Evolutionary conservation across 768 basidiomycete genomes (phyloP).

Genomic region (Trametes elegans): DNA sequence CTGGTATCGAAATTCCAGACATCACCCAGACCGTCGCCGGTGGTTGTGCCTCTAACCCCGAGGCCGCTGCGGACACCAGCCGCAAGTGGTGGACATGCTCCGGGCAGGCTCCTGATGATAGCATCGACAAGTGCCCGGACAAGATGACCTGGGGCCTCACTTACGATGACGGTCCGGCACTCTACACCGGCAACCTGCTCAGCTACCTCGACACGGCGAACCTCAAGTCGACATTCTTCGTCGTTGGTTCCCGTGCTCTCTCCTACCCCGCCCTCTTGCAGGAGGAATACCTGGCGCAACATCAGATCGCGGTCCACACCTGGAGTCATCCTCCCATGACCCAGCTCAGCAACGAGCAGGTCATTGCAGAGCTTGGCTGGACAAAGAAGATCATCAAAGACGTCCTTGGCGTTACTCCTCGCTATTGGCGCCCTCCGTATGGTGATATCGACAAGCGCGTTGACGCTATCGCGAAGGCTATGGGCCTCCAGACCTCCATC

Average conservation of each 20-base stretch:
- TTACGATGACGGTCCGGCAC: conserved; percentile 80
- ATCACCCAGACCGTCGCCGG: conserved; percentile 41
- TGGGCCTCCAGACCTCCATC: conserved; percentile 81
- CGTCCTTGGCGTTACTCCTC: conserved; percentile 73
- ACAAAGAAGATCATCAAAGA: conserved; percentile 83
- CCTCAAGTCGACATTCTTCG: conserved; percentile 84
- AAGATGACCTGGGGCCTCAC: conserved; percentile 57
- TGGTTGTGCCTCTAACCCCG: conserved; percentile 55
- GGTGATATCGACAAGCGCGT: conserved; percentile 87
- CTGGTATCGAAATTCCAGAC: conserved; percentile 59
- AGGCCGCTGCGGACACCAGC: conserved; percentile 46
- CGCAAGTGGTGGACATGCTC: conserved; percentile 84
- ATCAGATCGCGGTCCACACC: conserved; percentile 74
- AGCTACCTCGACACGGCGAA: conserved; percentile 60
- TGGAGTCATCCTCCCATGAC: conserved; percentile 77
- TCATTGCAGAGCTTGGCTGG: conserved; percentile 90
- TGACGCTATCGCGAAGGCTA: conserved; percentile 76
- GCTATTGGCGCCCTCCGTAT: conserved; percentile 79
- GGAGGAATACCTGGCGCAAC: conserved; percentile 70
- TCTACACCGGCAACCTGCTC: conserved; percentile 72
- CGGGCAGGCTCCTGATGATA: conserved; percentile 63
- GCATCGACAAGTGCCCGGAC: conserved; percentile 74
- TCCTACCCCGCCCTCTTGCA: conserved; percentile 69
- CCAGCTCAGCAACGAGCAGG: conserved; percentile 70
- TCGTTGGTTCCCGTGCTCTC: conserved; percentile 78